Conservation (phyloP, 2,329 filamentous ascomycete species). For the Pestalotiopsis sp. region DNA sequence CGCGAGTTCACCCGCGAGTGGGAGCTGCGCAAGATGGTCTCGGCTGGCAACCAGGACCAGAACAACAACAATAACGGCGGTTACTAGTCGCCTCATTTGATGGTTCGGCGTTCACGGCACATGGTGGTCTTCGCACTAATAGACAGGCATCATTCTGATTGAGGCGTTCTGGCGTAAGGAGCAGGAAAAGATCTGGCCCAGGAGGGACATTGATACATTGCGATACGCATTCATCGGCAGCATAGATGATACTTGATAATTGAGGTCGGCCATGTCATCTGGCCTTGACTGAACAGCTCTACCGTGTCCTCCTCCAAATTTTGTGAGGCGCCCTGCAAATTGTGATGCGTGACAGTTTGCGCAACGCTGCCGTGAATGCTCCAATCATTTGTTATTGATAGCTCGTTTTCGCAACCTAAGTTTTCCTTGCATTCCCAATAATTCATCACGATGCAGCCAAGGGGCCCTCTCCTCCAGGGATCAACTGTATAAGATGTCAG, state of each 20-base stretch:
- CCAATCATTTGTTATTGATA: background rate
- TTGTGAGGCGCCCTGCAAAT: background rate
- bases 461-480: constrained; percentile 76
- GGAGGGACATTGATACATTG: background rate
- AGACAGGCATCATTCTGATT: constrained; percentile 14
- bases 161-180: constrained; percentile 6
- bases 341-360: background rate
- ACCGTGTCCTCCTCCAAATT: background rate
- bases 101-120: constrained; percentile 9
- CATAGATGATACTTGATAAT: background rate
- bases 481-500: constrained; percentile 53
- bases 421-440: background rate
- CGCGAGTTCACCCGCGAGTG: constrained; percentile 92
- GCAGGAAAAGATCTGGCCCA: background rate
- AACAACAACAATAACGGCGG: constrained; percentile 21
- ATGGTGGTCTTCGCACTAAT: constrained; percentile 10
- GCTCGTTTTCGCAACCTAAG: background rate
- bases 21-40: constrained; percentile 83
- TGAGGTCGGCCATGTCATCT: background rate
- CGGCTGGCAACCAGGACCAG: constrained; percentile 57
- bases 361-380: background rate
- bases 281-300: background rate
- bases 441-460: constrained; percentile 30
- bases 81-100: constrained; percentile 13
- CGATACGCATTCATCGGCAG: background rate